Evolutionary conservation across 371 early-diverging fungal genomes (phyloP), one percentile per base, ranked within the genome.

Genomic region (Mortierella sp.): DNA sequence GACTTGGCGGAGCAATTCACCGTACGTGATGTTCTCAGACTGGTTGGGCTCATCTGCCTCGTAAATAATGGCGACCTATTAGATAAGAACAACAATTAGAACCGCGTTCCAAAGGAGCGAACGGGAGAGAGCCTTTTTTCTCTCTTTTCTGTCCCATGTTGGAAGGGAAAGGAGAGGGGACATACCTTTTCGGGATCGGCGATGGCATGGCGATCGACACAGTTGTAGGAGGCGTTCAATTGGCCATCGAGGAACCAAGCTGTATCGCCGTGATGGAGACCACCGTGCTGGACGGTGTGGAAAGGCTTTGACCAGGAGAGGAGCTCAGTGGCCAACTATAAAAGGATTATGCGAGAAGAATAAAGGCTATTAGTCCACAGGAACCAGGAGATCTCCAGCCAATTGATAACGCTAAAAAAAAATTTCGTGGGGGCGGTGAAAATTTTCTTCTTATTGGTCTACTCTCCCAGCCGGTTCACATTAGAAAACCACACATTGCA

Each of bases 171-270:
- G 52, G 9, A 9, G 52, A n/a, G n/a, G 18, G 16, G 18, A 26
- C 30, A 55, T 84, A 89, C 86, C 86, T 88, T 89, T 83, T 89
- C 83, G 35, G 95, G 94, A 55, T 90, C 88, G 40, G 86, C 67
- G 32, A 86, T 61, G 43, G 96, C 98, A 88, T 97, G 97, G 60
- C 98, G 94, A 83, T 99, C 99, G 39, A 98, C 94, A 87, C 97
- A 97, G 89, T 98, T 98, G 89, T 96, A 96, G 60, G 94, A 90
- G 22, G 95, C 96, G 86, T 99, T 99, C 73, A 99, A 87, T 79
- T 93, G 87, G 59, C 99, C 99, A 64, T 95, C 96, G 35, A 89
- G 87, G 89, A 98, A 99, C 97, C 97, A 99, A 62, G 93, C 90
- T 64, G 95, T 90, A 80, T 96, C 90, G 63, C 95, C 97, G 43